Percentiles rank a stretch among this genome's conserved stretches.
phyloP scores from a whole-genome alignment of 1,284 basidiomycete species.

The Chalciporus piperatoides region DNA sequence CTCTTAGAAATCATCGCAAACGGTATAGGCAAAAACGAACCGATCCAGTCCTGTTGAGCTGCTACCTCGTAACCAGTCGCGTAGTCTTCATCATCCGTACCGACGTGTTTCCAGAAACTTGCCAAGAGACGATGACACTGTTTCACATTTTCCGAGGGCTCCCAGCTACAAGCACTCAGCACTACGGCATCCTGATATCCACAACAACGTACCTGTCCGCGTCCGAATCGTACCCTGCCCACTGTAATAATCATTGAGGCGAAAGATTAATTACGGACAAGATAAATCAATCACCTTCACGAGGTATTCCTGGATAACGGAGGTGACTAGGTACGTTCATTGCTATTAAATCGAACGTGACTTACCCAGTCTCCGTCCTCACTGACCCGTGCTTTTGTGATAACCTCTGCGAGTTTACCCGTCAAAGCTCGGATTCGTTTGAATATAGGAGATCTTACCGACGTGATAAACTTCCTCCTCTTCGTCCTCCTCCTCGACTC shows the following conservation, averaged over 20 bases:
- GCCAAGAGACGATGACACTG: constrained; percentile 51
- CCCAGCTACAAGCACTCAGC: constrained; percentile 50
- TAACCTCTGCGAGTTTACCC: constrained; percentile 44
- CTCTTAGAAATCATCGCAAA: neutral
- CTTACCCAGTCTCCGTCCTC: constrained; percentile 44
- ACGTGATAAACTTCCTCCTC: constrained; percentile 47
- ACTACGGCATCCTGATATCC: neutral
- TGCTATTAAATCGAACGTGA: constrained; percentile 8
- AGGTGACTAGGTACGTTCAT: neutral
- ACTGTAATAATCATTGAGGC: constrained; percentile 34
- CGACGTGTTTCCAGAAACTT: constrained; percentile 64
- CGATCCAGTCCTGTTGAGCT: constrained; percentile 49
- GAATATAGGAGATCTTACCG: constrained; percentile 33
- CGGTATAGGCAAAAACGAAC: constrained; percentile 32
- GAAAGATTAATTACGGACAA: neutral
- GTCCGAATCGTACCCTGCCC: constrained; percentile 48
- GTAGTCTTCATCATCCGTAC: constrained; percentile 53
- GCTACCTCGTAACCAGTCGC: constrained; percentile 38
- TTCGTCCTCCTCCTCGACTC: constrained; percentile 26
- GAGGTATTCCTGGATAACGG: constrained; percentile 47
- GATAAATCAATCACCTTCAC: constrained; percentile 46
- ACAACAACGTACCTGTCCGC: constrained; percentile 41
- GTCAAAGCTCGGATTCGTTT: neutral
- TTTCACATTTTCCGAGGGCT: constrained; percentile 53
- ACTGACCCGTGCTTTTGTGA: constrained; percentile 46